Evolutionary conservation across 352 stramenopile species (phyloP).

Genomic region (Phytophthora ohioensis): DNA sequence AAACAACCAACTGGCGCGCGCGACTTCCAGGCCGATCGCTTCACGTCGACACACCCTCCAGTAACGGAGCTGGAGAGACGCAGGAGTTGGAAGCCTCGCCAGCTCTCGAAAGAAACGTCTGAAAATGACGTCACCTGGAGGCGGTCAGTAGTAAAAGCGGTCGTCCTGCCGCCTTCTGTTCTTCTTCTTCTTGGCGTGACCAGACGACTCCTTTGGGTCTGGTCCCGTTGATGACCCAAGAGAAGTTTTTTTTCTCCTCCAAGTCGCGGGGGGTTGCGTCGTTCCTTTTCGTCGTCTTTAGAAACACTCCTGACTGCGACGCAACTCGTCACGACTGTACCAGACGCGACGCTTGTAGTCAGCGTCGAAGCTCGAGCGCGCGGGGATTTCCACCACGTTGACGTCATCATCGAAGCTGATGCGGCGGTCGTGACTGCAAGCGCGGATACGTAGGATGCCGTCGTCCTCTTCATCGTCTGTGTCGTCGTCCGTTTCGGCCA

Average conservation of each 20-base stretch:
- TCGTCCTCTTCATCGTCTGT: constrained; percentile 76
- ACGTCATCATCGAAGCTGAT: constrained; percentile 85
- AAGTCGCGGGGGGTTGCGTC: constrained; percentile 18
- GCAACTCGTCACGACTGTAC: constrained; percentile 79
- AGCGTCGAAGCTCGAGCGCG: constrained; percentile 74
- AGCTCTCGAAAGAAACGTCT: constrained; percentile 11
- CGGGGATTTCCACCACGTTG: constrained; percentile 76
- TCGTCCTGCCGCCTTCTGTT: constrained; percentile 4
- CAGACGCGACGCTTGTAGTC: constrained; percentile 83
- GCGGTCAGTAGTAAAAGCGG: not conserved
- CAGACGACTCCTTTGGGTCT: constrained; percentile 15
- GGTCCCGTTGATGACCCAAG: not conserved
- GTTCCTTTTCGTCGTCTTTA: constrained; percentile 18
- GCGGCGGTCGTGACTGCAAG: constrained; percentile 74
- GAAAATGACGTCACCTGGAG: constrained; percentile 7
- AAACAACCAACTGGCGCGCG: constrained; percentile 40
- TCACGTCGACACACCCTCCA: not conserved
- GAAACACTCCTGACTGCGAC: constrained; percentile 53
- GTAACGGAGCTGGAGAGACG: constrained; percentile 1
- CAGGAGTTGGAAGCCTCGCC: constrained; percentile 13
- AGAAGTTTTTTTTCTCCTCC: not conserved
- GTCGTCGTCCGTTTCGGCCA: constrained; percentile 69
- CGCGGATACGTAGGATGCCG: constrained; percentile 56
- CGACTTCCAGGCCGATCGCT: constrained; percentile 12
- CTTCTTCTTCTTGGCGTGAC: constrained; percentile 27